Evolutionary conservation across 495 filamentous ascomycete species (phyloP), one percentile per base, ranked within the genome.

Genomic region (Annulohypoxylon moriforme): DNA sequence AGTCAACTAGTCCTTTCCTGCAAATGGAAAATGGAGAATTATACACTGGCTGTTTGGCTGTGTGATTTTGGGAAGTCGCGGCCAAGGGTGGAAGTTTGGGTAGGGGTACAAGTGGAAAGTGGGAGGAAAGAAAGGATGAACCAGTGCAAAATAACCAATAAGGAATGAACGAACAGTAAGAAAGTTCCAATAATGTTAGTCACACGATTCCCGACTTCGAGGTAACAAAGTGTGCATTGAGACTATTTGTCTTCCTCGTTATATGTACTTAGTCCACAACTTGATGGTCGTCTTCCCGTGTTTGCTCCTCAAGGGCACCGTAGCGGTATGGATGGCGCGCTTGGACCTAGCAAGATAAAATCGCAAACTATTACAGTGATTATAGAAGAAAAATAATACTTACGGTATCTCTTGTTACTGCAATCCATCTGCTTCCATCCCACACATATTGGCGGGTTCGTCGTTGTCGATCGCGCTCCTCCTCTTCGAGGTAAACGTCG

Each of bases 401-500:
- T 69, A 78, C 75, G 0, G 20, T 57, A 24, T 63, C 52, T 44
- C 61, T 60, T 3, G 60, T 16, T 1, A 67, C 55, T n/a, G 58
- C 66, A 34, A 78, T 27, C 78, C 79, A 81, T 34, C 55, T 47
- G 20, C 55, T 59, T n/a, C 78, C 79, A 52, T 81, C 76, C 77
- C 75, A 82, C 16, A 76, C 74, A 20, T 77, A 80, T 25, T 76
- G 79, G 66, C 24, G 47, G 2, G 73, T 71, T 27, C 44, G 31
- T 22, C 68, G 63, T 16, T 22, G 57, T 34, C 60, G 31, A 9
- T 29, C 52, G 24, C 66, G 60, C 0, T 78, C 75, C 0, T 78
- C 75, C 29, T 75, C 74, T 53, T 85, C 83, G 46, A 85, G 67
- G 33, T 80, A 73, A 50, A 79, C 69, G 34, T 85, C 79, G 16